Percentiles rank a stretch among this genome's conserved stretches.
Conservation (phyloP, 805 yeast species). For the Ogataea haglerorum region DNA sequence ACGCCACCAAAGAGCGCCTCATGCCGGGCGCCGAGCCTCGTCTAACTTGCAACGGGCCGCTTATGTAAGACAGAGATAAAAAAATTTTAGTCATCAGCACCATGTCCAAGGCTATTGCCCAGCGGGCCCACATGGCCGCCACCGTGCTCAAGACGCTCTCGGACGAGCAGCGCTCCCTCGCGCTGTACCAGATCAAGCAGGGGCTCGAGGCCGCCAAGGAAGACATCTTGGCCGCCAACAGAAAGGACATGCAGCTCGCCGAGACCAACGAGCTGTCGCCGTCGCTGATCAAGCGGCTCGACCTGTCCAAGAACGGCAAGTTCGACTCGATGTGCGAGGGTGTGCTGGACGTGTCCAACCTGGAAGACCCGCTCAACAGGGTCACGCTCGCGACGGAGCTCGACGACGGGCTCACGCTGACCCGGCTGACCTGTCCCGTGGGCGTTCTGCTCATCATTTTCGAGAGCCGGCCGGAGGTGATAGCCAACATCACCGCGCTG, state of each 20-base stretch:
- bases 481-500: conserved; percentile 93
- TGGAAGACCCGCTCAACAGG: conserved; percentile 93
- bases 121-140: conserved; percentile 77
- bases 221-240: conserved; percentile 68
- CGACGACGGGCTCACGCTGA: conserved; percentile 84
- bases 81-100: not conserved
- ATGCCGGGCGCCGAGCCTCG: too few relatives aligned
- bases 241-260: conserved; percentile 71
- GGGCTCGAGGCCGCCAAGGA: conserved; percentile 58
- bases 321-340: conserved; percentile 95
- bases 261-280: conserved; percentile 55
- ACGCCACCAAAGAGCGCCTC: too few relatives aligned
- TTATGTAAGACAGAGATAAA: too few relatives aligned
- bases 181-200: conserved; percentile 70
- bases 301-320: conserved; percentile 76
- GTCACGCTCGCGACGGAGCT: conserved; percentile 76
- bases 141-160: conserved; percentile 74
- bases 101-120: conserved; percentile 76
- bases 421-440: conserved; percentile 86
- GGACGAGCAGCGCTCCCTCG: conserved; percentile 67
- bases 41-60: too few relatives aligned
- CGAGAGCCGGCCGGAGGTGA: conserved; percentile 97
- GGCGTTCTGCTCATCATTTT: conserved; percentile 91
- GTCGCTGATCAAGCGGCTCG: conserved; percentile 79
- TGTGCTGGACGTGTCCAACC: conserved; percentile 80